These are phyloP conservation scores for Orobanche coerulescens DNA, from an alignment of 257 asterid genomes.

Conservation along the genomic window DNA sequence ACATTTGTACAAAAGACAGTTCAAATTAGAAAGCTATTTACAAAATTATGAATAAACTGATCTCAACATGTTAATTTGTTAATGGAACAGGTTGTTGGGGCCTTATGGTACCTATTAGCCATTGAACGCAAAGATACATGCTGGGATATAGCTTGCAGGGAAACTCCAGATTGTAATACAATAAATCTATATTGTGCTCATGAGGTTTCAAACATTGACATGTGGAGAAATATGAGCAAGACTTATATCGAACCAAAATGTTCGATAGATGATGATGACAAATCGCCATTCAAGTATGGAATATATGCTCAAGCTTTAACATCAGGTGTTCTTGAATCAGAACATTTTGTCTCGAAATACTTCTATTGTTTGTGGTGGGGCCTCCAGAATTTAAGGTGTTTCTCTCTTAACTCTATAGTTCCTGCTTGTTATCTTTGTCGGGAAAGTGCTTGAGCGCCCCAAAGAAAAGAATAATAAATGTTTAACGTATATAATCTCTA, in stretches of 20 bases:
- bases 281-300: constrained; percentile 53
- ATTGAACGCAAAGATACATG: constrained; percentile 83
- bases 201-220: constrained; percentile 34
- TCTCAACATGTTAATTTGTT: neutral
- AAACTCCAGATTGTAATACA: constrained; percentile 33
- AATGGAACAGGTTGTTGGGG: constrained; percentile 68
- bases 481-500: neutral
- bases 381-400: constrained; percentile 73
- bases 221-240: constrained; percentile 51
- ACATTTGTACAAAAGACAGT: neutral
- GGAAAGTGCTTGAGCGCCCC: neutral
- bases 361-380: constrained; percentile 97
- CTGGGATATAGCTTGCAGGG: constrained; percentile 70
- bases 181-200: constrained; percentile 57
- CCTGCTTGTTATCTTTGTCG: neutral
- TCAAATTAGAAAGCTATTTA: neutral
- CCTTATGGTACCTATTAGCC: constrained; percentile 86
- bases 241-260: constrained; percentile 53
- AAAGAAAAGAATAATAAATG: neutral
- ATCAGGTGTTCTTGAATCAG: constrained; percentile 63
- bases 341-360: constrained; percentile 54
- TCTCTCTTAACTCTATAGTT: neutral
- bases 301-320: constrained; percentile 64
- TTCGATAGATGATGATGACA: constrained; percentile 30
- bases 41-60: neutral